Evolutionary conservation across 345 rosid species (phyloP).

Genomic region (Hibiscus mutabilis): DNA sequence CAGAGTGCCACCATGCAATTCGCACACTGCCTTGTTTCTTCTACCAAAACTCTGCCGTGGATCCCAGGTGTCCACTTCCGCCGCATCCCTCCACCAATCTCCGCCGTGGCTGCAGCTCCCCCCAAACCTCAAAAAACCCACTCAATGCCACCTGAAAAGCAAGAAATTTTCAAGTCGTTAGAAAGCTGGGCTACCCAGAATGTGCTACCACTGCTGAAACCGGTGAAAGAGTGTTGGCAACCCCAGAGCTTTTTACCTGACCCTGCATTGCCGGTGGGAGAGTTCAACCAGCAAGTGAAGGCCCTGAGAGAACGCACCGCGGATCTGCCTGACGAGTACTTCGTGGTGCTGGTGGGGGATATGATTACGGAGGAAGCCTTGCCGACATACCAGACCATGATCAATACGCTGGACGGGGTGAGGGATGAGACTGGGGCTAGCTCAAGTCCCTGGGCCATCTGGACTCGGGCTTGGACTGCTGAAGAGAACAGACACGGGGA

Average conservation of each 20-base stretch:
- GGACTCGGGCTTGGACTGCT: conserved; percentile 77
- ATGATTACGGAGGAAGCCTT: conserved; percentile 83
- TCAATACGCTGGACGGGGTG: conserved; percentile 71
- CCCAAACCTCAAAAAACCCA: conserved; percentile 37
- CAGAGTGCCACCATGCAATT: conserved; percentile 31
- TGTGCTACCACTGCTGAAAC: conserved; percentile 55
- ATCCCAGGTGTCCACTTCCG: conserved; percentile 7
- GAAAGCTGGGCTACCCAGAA: conserved; percentile 53
- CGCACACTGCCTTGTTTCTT: conserved; percentile 17
- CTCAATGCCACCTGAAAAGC: conserved; percentile 56
- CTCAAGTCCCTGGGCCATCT: conserved; percentile 56
- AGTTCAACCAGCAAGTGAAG: conserved; percentile 49
- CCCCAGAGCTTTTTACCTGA: conserved; percentile 52
- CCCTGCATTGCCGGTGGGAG: conserved; percentile 29
- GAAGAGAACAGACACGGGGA: conserved; percentile 83
- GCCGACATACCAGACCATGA: conserved; percentile 65
- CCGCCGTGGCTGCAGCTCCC: conserved; percentile 34
- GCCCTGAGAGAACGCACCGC: conserved; percentile 47
- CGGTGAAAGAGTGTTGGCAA: conserved; percentile 69
- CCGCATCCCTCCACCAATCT: conserved; percentile 4
- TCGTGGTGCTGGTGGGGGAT: conserved; percentile 71
- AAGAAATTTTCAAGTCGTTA: conserved; percentile 55
- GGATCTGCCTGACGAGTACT: conserved; percentile 61
- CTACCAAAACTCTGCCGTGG: conserved; percentile 8
- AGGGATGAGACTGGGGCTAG: conserved; percentile 74